Base-by-base conservation (phyloP, 169 alveolate genomes). In the Cardiosporidium cionae region DNA sequence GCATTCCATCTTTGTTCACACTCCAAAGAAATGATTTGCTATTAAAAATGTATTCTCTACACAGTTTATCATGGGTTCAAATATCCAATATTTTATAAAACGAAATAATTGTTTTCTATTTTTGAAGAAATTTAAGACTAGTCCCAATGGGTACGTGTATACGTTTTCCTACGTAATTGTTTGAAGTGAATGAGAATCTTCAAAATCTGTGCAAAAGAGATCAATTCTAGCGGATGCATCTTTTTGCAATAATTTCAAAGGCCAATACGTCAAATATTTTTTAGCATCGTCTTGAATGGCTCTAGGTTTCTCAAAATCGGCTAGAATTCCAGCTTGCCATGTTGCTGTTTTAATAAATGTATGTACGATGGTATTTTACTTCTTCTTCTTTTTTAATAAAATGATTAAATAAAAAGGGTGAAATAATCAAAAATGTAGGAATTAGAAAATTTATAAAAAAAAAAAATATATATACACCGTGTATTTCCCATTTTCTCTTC, bases 301-400 rank as follows among this genome's bases (percentile, higher is more conserved):
- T 6, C 78, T 27, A 34, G 78, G 69, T 65, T 54, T 52, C 78
- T 71, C 78, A 34, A 71, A 53, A 23, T 69, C 32, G 0, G 72
- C 78, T 52, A 71, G 36, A 1, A 71, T 34, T 63, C 78, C 78
- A 5, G 68, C 78, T 65, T 71, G 64, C 78, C 78, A 71, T 0
- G 67, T 33, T 0, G 64, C 76, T 70, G 67, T 9, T 9, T 9
- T 44, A 44, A 44, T 9, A 16, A 9, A 44, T 16, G 58, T 44
- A 44, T 16, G 58, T n/a, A n/a, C n/a, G n/a, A n/a, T n/a, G n/a
- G n/a, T n/a, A n/a, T n/a, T n/a, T n/a, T n/a, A n/a, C n/a, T n/a
- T n/a, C n/a, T n/a, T n/a, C n/a, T n/a, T n/a, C n/a, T n/a, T 16
- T 9, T n/a, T 16, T 16, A 44, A n/a, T n/a, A 44, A n/a, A 44